phyloP scores from a whole-genome alignment of 441 rosid species.

The Syzygium syzygioides region DNA sequence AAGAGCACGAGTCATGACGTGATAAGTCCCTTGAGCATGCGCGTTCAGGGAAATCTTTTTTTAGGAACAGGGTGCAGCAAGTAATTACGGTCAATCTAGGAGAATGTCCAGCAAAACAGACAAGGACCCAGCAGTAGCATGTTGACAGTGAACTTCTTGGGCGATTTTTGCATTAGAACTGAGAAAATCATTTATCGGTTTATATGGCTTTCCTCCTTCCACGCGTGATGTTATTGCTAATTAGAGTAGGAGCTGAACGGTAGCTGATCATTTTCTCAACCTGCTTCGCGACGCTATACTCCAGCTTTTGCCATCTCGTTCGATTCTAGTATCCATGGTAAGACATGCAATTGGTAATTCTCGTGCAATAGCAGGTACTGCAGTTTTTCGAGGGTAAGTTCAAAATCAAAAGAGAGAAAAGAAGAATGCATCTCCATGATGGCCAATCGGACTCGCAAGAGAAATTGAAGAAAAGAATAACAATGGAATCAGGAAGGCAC shows the following conservation, averaged over 20 bases:
- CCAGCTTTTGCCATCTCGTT: slow-evolving; percentile 99
- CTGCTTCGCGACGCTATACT: slow-evolving; percentile 98
- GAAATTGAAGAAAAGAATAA: neutral
- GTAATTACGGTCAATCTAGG: neutral
- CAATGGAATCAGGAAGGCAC: neutral
- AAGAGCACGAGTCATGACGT: neutral
- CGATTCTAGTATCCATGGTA: slow-evolving; percentile 93
- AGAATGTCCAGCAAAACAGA: neutral
- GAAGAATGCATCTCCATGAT: slow-evolving; percentile 2
- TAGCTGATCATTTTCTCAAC: slow-evolving; percentile 99
- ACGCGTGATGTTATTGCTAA: neutral
- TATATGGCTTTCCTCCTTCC: neutral
- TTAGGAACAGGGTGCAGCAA: neutral
- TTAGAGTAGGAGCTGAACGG: neutral
- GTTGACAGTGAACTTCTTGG: neutral
- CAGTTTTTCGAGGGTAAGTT: slow-evolving; percentile 20
- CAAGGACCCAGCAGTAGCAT: neutral
- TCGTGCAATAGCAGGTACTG: slow-evolving; percentile 88
- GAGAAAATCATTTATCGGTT: neutral
- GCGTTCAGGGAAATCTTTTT: neutral
- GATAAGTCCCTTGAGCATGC: neutral
- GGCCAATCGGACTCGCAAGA: slow-evolving; percentile 17
- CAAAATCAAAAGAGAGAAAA: slow-evolving; percentile 25
- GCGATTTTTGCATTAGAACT: neutral
- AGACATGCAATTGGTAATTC: slow-evolving; percentile 90